Evolutionary conservation across 345 rosid species (phyloP).

Genomic region (Gynandropsis gynandra): DNA sequence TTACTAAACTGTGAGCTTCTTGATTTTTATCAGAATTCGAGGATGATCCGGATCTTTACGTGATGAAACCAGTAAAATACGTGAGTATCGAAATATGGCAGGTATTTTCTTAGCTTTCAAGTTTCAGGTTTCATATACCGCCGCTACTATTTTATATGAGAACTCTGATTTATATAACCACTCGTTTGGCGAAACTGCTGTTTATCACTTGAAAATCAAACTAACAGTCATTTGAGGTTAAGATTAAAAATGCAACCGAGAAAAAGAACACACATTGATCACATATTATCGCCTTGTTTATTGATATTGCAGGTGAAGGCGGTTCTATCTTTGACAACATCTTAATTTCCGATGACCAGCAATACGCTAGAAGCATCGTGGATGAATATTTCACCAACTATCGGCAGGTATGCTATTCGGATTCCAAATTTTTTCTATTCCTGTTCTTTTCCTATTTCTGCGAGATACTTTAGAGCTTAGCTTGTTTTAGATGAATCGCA

Average conservation of each 20-base stretch:
- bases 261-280: no score
- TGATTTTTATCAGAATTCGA: conserved; percentile 59
- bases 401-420: conserved; percentile 50
- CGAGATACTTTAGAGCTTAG: not conserved
- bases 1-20: conserved; percentile 18
- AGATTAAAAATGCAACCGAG: no score
- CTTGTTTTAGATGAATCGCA: no score
- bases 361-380: conserved; percentile 73
- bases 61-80: conserved; percentile 73
- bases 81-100: conserved; percentile 98
- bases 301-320: conserved; percentile 69
- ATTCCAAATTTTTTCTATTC: no score
- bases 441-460: conserved; percentile 12
- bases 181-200: no score
- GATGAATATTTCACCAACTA: conserved; percentile 50
- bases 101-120: conserved; percentile 29
- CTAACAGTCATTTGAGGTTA: no score
- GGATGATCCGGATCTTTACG: conserved; percentile 95
- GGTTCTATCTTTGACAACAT: conserved; percentile 80
- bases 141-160: no score
- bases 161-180: no score
- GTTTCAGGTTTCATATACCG: not conserved
- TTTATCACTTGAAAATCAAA: no score
- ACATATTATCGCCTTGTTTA: not conserved
- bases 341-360: conserved; percentile 80